Evolutionary conservation across 1,284 basidiomycete genomes (phyloP).

Genomic region (Malassezia yamatoensis): DNA sequence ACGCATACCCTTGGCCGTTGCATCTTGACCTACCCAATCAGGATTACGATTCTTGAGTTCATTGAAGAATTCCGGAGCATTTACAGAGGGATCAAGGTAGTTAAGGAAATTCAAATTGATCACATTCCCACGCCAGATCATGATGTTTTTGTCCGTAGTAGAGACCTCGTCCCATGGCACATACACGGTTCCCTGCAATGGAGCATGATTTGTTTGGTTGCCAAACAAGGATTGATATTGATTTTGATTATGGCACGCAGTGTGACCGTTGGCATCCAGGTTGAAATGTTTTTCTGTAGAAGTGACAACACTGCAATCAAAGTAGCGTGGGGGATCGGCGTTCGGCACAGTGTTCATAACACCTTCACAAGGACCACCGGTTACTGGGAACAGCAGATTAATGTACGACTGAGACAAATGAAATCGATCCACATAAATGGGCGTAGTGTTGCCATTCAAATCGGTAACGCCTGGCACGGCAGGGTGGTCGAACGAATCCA

Average conservation of each 20-base stretch:
- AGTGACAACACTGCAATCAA: constrained; percentile 63
- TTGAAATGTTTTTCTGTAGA: too few species aligned
- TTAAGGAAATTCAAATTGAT: constrained; percentile 74
- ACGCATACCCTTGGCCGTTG: constrained; percentile 71
- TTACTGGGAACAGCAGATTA: constrained; percentile 86
- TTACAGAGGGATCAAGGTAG: constrained; percentile 50
- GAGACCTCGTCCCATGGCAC: constrained; percentile 75
- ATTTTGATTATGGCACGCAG: background rate
- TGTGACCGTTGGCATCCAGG: too few species aligned
- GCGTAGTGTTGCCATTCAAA: constrained; percentile 60
- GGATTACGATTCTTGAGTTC: constrained; percentile 60
- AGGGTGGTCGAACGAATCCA: constrained; percentile 59
- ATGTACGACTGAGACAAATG: constrained; percentile 73
- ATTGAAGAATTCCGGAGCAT: constrained; percentile 65
- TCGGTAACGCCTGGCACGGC: constrained; percentile 16
- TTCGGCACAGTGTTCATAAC: constrained; percentile 55
- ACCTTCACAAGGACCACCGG: constrained; percentile 68
- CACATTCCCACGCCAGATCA: constrained; percentile 82
- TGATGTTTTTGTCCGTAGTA: constrained; percentile 64
- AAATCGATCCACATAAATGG: constrained; percentile 68
- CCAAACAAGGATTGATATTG: background rate
- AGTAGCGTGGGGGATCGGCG: constrained; percentile 61
- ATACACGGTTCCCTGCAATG: background rate
- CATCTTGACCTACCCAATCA: constrained; percentile 65
- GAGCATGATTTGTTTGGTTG: background rate